Evolutionary conservation across 495 filamentous ascomycete genomes (phyloP), one percentile per base, ranked within the genome.

Genomic region (Penicillium argentinense): DNA sequence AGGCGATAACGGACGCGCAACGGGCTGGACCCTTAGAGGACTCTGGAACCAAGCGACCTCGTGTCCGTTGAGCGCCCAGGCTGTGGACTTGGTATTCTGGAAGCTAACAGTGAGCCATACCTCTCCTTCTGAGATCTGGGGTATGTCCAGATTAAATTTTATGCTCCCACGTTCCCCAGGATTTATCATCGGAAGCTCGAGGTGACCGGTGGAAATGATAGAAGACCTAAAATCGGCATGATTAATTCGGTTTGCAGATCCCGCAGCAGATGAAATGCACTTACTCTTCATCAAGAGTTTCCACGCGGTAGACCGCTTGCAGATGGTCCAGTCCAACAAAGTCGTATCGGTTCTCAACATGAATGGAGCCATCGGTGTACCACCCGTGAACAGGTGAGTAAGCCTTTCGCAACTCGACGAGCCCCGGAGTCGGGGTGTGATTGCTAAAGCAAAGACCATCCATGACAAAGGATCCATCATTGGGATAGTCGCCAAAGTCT

Each of bases 381-480:
- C 16, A 36, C 7, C 16, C 33, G 17, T 36, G 33, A 1, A 84
- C 65, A 0, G 83, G 83, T 38, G 81, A 69, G 34, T 83, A 69
- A 8, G 74, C 78, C 56, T 81, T 85, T 48, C 79, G 79, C 24
- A 79, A 69, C 60, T 87, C 83, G 9, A 71, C 43, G 16, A 85
- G 42, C 0, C 79, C 84, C 0, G 80, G 82, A 1, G 68, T 75
- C 5, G 83, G 80, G 2, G 67, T 69, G 49, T 85, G 81, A 22
- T 74, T 70, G 13, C 74, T 79, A 51, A 71, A 66, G 17, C 76
- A 60, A 1, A 86, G 63, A 16, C 84, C 84, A 54, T 85, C 82
- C 74, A 84, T 79, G 29, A 84, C 78, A 58, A 85, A 86, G 13
- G 72, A 81, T 3, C 72, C 71, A 43, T 85, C 81, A 47, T 86